A percentile compares a stretch with the other conserved stretches of the same genome.
These are phyloP conservation scores for Mentha longifolia DNA, from an alignment of 257 asterid genomes.

Conservation along the genomic window DNA sequence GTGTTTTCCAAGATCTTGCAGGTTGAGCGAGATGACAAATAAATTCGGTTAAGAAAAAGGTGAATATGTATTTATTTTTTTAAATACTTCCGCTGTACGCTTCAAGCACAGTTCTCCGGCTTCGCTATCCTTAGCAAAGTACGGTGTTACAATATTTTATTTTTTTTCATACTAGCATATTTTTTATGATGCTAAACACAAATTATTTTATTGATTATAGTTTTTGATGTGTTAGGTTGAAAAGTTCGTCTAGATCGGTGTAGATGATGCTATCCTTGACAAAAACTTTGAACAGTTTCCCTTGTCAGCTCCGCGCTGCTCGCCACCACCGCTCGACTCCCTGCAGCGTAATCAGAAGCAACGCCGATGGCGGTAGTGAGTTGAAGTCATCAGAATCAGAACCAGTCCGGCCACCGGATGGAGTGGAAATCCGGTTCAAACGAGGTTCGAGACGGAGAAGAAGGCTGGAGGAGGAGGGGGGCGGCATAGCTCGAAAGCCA, in stretches of 20 bases:
- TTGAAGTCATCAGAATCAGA: conserved; percentile 38
- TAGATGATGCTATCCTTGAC: conserved; percentile 54
- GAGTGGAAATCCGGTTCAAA: conserved; percentile 64
- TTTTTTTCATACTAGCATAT: too few species aligned
- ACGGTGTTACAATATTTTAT: too few species aligned
- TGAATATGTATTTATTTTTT: too few species aligned
- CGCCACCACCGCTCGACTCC: conserved; percentile 32
- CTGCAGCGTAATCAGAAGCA: conserved; percentile 36
- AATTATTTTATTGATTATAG: too few species aligned
- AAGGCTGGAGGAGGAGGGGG: conserved; percentile 39
- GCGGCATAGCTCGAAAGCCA: conserved; percentile 19
- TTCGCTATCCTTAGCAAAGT: too few species aligned
- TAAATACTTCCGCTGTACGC: too few species aligned
- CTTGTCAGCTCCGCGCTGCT: conserved; percentile 34
- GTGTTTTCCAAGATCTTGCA: too few species aligned
- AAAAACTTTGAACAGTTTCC: conserved; percentile 46
- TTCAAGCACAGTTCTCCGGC: too few species aligned
- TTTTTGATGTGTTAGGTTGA: too few species aligned
- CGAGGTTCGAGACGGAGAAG: conserved; percentile 67
- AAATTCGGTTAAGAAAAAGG: too few species aligned
- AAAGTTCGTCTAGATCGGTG: not conserved
- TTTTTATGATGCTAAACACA: too few species aligned
- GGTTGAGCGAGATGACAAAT: too few species aligned
- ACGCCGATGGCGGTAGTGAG: conserved; percentile 39
- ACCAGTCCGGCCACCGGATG: conserved; percentile 49